Evolutionary conservation across 306 rosid genomes (phyloP), one percentile per base, ranked within the genome.

Genomic region (Prosopis cineraria): DNA sequence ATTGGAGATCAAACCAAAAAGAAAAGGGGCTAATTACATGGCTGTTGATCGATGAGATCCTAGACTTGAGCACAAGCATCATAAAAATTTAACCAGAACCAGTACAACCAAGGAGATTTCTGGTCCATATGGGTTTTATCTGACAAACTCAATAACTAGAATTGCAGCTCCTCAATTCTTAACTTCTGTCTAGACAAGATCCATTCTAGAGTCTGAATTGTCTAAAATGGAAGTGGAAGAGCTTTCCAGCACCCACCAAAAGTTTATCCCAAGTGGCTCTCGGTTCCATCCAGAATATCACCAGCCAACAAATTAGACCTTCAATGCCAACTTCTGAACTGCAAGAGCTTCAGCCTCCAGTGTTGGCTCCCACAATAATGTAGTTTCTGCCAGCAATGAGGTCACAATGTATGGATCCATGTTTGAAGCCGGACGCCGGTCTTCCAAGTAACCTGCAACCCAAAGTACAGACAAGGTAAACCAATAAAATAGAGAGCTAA

Each of bases 331-430:
- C 88, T 91, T 96, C 90, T 93, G 98, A 75, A 96, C 96, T 75
- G 97, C 99, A 72, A 93, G 96, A 84, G 97, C 99, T 85, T 96
- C 97, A 70, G 97, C 96, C 88, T 96, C 99, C 11, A 93, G 92
- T 50, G 97, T 91, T 80, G 99, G 96, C 77, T 93, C 93, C 98
- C 98, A 96, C 85, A 96, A 78, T 8, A 96, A 0, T 29, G 99
- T 91, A 47, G 96, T 86, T 79, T 96, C 96, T 2, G 99, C 98
- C 62, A 93, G 86, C 36, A 96, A 85, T 4, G 90, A 64, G 36
- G 96, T 93, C 88, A 96, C 99, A 2, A 84, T 68, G 70, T 96
- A 96, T 13, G 99, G 99, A 83, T 96, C 99, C 99, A 93, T 96
- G 96, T 96, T 96, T 40, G 99, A 96, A 76, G 99, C 97, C 0